Evolutionary conservation across 1,139 yeast genomes (phyloP), one percentile per base, ranked within the genome.

Genomic region (Debaryomyces fabryi): DNA sequence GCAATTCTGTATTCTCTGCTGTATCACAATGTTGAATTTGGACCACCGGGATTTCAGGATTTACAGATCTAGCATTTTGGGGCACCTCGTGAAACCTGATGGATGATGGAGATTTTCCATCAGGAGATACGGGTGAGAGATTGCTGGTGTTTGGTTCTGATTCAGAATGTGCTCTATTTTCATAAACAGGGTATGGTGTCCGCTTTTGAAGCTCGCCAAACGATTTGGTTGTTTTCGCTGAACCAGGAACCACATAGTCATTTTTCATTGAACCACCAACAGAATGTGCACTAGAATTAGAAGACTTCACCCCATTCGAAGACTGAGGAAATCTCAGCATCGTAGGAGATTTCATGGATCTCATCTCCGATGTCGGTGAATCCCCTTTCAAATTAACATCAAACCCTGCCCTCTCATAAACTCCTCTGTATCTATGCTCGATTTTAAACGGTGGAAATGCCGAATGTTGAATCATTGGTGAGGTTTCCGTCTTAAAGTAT

Each of bases 321-420:
- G 42, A 38, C 12, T 41, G 13, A 5, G 45, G 45, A 13, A 35
- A 36, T 18, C 39, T 40, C 12, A 30, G 35, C 13, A 13, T 15
- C 10, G 25, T 29, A 6, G 42, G 36, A 2, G 46, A 45, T 16
- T 7, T 24, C 12, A 23, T 36, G 12, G 45, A 41, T 12, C 45
- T 45, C 7, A 21, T 18, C 5, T 38, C 47, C 6, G 49, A 39
- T n/a, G 23, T 27, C 2, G 40, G 42, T 8, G 34, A 27, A n/a
- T 30, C 9, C n/a, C 47, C 56, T 7, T 49, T 60, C 49, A 60
- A 58, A 53, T 72, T 72, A 30, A 81, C 80, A 40, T 83, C 87
- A 55, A 83, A 83, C 0, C 88, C 88, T 0, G 88, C 88, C 55
- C 87, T 65, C 62, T 83, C 88, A 54, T 83, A 78, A 4, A 82